phyloP scores from a whole-genome alignment of 495 filamentous ascomycete genomes.

The Terfezia boudieri region DNA sequence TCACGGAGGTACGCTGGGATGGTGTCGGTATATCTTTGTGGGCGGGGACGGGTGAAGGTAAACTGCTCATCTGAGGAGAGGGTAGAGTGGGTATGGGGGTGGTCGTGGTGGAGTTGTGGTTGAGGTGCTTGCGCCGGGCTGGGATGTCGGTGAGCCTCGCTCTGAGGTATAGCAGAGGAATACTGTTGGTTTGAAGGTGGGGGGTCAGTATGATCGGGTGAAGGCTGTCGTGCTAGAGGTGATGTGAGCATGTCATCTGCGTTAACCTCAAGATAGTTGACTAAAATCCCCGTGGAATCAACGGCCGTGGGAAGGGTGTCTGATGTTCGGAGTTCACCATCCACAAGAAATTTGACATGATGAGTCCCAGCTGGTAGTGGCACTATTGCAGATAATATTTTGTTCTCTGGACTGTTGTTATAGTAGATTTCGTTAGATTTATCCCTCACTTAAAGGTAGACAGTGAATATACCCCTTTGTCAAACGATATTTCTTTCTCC shows the following conservation, averaged over 20 bases:
- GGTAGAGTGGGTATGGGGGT: neutral
- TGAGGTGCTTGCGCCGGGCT: constrained; percentile 19
- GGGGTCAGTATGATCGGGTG: constrained; percentile 21
- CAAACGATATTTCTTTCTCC: constrained; percentile 77
- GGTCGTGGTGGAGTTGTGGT: constrained; percentile 14
- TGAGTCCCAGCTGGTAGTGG: constrained; percentile 80
- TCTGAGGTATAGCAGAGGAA: constrained; percentile 9
- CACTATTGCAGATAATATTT: constrained; percentile 45
- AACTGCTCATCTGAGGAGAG: neutral
- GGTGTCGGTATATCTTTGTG: constrained; percentile 31
- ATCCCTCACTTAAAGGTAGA: neutral
- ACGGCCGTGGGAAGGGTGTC: constrained; percentile 78
- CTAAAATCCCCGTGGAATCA: constrained; percentile 85
- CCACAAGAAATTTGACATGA: constrained; percentile 88
- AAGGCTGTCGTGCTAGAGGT: constrained; percentile 27
- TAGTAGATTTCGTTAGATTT: constrained; percentile 5
- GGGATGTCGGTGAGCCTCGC: constrained; percentile 20
- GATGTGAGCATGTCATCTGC: constrained; percentile 38
- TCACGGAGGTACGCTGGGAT: constrained; percentile 74
- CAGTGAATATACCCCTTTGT: constrained; percentile 42
- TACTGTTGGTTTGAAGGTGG: constrained; percentile 18
- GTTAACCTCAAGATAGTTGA: constrained; percentile 91
- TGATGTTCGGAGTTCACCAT: constrained; percentile 75
- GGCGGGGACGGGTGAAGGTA: neutral
- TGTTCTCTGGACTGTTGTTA: constrained; percentile 10